A percentile compares a stretch with the other conserved stretches of the same genome.
Evolutionary conservation across 352 stramenopile genomes (phyloP).

Genomic region (Pilasporangium apinafurcum): DNA sequence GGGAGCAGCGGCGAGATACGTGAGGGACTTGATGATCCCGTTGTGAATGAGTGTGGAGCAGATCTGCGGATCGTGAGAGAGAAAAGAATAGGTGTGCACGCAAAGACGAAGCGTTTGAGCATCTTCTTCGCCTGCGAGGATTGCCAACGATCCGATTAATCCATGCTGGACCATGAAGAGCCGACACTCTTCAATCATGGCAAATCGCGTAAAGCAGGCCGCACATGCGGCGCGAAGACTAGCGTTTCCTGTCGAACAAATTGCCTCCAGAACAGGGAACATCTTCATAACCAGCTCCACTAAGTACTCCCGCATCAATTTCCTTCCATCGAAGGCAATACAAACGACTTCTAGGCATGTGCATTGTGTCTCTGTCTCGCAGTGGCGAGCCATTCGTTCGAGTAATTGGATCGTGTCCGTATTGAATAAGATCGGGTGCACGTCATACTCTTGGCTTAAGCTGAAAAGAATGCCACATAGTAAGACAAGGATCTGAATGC

Average conservation of each 20-base stretch:
- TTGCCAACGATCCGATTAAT: conserved; percentile 35
- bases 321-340: conserved; percentile 51
- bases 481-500: conserved; percentile 21
- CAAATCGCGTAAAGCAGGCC: conserved; percentile 65
- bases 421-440: conserved; percentile 34
- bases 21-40: conserved; percentile 69
- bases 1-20: conserved; percentile 51
- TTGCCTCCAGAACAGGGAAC: conserved; percentile 32
- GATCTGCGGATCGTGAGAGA: conserved; percentile 40
- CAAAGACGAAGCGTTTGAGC: conserved; percentile 50
- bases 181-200: conserved; percentile 46
- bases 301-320: conserved; percentile 29
- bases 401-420: conserved; percentile 24
- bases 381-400: conserved; percentile 23
- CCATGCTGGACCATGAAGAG: conserved; percentile 40
- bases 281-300: conserved; percentile 29
- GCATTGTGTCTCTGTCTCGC: conserved; percentile 24
- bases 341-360: conserved; percentile 66
- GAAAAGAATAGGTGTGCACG: conserved; percentile 56
- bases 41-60: conserved; percentile 41
- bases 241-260: conserved; percentile 19
- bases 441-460: conserved; percentile 54
- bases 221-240: conserved; percentile 36
- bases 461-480: conserved; percentile 54
- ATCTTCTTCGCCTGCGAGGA: conserved; percentile 45